Percentiles rank a stretch among this genome's conserved stretches.
These are phyloP conservation scores for Bisporella sp. DNA, from an alignment of 2,329 filamentous ascomycete species.

Conservation along the genomic window DNA sequence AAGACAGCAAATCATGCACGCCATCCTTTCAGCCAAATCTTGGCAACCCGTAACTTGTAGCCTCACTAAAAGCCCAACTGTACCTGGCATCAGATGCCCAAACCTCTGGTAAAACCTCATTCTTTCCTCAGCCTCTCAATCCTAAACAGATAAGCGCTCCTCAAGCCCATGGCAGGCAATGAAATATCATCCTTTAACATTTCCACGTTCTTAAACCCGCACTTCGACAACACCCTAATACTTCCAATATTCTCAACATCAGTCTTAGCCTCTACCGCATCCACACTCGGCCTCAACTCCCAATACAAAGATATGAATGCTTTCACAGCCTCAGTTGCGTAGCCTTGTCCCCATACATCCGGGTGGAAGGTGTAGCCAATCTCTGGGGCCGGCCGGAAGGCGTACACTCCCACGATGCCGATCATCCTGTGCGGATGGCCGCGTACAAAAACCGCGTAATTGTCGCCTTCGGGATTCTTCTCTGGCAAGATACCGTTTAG, in stretches of 20 bases:
- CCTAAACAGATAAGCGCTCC: constrained; percentile 21
- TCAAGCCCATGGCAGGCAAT: no score
- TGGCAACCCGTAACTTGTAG: no score
- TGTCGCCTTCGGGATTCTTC: constrained; percentile 6
- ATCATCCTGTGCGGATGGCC: not conserved
- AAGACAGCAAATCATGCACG: no score
- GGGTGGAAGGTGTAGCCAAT: constrained; percentile 12
- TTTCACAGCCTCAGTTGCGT: constrained; percentile 9
- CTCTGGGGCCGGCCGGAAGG: not conserved
- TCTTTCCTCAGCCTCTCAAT: no score
- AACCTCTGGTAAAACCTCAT: no score
- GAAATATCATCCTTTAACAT: not conserved
- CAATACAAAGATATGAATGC: constrained; percentile 1
- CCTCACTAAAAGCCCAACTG: no score
- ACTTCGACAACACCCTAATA: constrained; percentile 21
- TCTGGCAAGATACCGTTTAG: constrained; percentile 5
- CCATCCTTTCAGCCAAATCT: no score
- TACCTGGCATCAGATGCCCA: no score
- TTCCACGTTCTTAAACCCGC: constrained; percentile 17
- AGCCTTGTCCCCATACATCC: constrained; percentile 6
- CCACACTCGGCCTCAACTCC: constrained; percentile 2
- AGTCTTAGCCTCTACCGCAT: constrained; percentile 14
- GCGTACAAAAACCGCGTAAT: constrained; percentile 10
- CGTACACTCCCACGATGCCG: not conserved
- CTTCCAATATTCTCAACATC: constrained; percentile 20